A percentile compares a stretch with the other conserved stretches of the same genome.
These are phyloP conservation scores for Forsythia viridissima DNA, from an alignment of 257 asterid species.

Conservation along the genomic window DNA sequence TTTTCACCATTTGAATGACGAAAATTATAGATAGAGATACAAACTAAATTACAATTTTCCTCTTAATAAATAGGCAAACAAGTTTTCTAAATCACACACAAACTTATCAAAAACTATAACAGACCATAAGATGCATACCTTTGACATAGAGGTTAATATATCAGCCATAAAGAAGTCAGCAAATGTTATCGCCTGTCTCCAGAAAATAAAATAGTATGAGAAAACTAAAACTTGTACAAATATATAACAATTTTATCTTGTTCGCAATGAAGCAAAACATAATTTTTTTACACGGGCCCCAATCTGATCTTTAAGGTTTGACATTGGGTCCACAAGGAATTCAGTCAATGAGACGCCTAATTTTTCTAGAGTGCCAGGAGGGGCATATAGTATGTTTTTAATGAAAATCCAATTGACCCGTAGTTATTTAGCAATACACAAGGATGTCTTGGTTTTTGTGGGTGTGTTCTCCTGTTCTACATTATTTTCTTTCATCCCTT, in stretches of 20 bases:
- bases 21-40: constrained; percentile 8
- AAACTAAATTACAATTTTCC: constrained; percentile 20
- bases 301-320: not conserved
- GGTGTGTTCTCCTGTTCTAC: not conserved
- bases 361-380: constrained; percentile 12
- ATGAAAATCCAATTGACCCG: not conserved
- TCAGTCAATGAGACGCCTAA: constrained; percentile 11
- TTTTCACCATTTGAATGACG: constrained; percentile 9
- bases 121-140: constrained; percentile 58
- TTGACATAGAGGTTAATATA: constrained; percentile 96
- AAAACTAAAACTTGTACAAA: constrained; percentile 12
- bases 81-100: not conserved
- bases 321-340: constrained; percentile 7
- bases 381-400: not conserved
- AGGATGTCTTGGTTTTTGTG: not conserved
- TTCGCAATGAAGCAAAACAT: not conserved
- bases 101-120: constrained; percentile 13
- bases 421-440: not conserved
- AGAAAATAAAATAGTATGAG: constrained; percentile 31
- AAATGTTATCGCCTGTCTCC: constrained; percentile 84
- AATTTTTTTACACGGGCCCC: not conserved
- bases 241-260: not conserved
- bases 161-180: constrained; percentile 97
- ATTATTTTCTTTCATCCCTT: not conserved
- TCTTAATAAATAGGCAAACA: constrained; percentile 12